Evolutionary conservation across 2,329 filamentous ascomycete species (phyloP).

Genomic region (Ceratocystis diversiconidia): DNA sequence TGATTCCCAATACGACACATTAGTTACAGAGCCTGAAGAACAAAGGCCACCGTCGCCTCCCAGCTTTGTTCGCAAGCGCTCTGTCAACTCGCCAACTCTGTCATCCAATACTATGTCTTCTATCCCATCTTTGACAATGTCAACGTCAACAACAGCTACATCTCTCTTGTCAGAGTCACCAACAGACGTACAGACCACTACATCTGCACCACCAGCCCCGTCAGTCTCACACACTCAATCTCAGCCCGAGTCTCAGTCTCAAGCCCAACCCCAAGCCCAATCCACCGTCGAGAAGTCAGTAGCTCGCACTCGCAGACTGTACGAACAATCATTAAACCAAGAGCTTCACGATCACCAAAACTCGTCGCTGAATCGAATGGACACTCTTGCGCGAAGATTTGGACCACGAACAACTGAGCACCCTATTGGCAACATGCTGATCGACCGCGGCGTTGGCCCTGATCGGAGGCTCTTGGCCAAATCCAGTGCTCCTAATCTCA

Average conservation of each 20-base stretch:
- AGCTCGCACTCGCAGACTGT: conserved; percentile 55
- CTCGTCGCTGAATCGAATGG: conserved; percentile 62
- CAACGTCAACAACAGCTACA: conserved; percentile 25
- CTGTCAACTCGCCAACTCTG: background rate
- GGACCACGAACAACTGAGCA: conserved; percentile 41
- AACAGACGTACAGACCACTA: background rate
- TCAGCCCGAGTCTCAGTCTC: background rate
- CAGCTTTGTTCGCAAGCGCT: background rate
- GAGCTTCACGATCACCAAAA: conserved; percentile 69
- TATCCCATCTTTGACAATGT: conserved; percentile 26
- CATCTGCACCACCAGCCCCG: background rate
- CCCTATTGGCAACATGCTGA: conserved; percentile 30
- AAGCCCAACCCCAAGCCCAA: background rate
- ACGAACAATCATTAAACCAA: conserved; percentile 68
- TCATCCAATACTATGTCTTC: background rate
- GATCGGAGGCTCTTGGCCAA: conserved; percentile 37
- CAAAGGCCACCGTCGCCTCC: conserved; percentile 9
- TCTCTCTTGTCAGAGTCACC: conserved; percentile 5
- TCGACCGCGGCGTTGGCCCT: conserved; percentile 31
- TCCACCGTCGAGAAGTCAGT: conserved; percentile 30
- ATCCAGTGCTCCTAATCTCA: conserved; percentile 54
- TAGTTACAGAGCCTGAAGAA: background rate
- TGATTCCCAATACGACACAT: background rate
- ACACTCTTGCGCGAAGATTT: conserved; percentile 55
- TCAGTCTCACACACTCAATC: background rate